A percentile compares a stretch with the other conserved stretches of the same genome.
Evolutionary conservation across 495 filamentous ascomycete species (phyloP).

Genomic region (Cercophora sp.): DNA sequence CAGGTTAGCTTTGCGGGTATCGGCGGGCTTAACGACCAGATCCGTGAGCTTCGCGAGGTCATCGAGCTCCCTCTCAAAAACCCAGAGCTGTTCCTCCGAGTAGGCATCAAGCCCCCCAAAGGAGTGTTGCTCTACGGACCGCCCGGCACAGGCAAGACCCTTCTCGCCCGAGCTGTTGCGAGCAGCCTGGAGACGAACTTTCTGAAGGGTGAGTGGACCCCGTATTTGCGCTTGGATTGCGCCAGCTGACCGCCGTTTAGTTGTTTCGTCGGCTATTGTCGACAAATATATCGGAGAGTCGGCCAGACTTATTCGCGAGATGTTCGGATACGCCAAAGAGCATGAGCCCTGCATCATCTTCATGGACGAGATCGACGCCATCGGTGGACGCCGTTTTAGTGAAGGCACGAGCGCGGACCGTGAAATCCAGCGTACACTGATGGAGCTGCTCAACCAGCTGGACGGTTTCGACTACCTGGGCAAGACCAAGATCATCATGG

Average conservation of each 20-base stretch:
- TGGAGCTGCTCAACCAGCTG: constrained; percentile 98
- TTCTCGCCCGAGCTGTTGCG: constrained; percentile 91
- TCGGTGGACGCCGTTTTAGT: constrained; percentile 95
- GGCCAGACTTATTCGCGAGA: constrained; percentile 93
- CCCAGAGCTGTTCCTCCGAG: constrained; percentile 92
- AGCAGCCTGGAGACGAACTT: constrained; percentile 98
- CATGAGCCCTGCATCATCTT: constrained; percentile 99
- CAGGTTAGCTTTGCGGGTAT: constrained; percentile 99
- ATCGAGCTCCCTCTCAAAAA: constrained; percentile 99
- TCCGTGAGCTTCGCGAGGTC: constrained; percentile 94
- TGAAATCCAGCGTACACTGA: constrained; percentile 97
- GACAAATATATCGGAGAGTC: constrained; percentile 99
- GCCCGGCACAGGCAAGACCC: constrained; percentile 94
- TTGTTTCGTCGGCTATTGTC: constrained; percentile 99
- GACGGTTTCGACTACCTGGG: constrained; percentile 99
- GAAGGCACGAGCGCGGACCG: constrained; percentile 97
- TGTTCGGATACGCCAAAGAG: constrained; percentile 99
- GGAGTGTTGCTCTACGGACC: constrained; percentile 97
- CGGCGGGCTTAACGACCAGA: constrained; percentile 97
- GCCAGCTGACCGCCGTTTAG: constrained; percentile 39
- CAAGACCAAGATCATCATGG: constrained; percentile 99
- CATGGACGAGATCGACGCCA: constrained; percentile 99
- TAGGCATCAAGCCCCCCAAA: constrained; percentile 99
- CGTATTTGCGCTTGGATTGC: neutral
- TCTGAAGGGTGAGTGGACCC: constrained; percentile 68